Conservation (phyloP, 139 green algal genomes). For the Pleodorina starrii region DNA sequence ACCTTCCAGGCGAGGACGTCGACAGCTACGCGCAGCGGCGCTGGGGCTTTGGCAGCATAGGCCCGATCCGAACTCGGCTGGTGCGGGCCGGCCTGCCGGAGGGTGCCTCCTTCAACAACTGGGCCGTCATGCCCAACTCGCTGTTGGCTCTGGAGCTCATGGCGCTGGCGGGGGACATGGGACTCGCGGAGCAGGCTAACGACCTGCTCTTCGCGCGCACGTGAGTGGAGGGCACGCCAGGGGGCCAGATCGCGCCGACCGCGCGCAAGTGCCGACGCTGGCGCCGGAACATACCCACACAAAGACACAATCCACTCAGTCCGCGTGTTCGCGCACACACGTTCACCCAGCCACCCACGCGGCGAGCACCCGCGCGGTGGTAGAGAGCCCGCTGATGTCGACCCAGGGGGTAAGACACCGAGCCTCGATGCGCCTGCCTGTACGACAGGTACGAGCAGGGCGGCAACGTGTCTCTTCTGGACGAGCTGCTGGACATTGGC, state of each 20-base stretch:
- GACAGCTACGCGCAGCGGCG: neutral
- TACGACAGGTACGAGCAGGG: slow-evolving; percentile 41
- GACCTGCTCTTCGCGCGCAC: slow-evolving; percentile 21
- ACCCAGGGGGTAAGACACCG: too few relatives aligned
- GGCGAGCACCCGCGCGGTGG: too few relatives aligned
- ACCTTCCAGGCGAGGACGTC: slow-evolving; percentile 20
- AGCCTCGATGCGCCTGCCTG: too few relatives aligned
- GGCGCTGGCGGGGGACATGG: neutral
- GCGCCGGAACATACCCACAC: too few relatives aligned
- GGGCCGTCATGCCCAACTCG: slow-evolving; percentile 9
- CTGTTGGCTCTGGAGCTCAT: slow-evolving; percentile 19
- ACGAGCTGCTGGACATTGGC: slow-evolving; percentile 19
- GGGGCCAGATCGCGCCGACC: too few relatives aligned
- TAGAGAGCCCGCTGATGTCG: too few relatives aligned
- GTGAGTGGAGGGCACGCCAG: too few relatives aligned
- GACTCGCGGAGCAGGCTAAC: neutral
- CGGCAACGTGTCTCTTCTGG: slow-evolving; percentile 23
- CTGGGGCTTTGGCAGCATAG: neutral
- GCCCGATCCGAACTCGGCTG: neutral
- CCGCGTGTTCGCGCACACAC: too few relatives aligned
- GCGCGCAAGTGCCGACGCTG: too few relatives aligned
- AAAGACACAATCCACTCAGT: too few relatives aligned
- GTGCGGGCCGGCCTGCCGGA: slow-evolving; percentile 18
- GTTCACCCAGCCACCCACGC: too few relatives aligned
- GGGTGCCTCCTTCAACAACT: slow-evolving; percentile 11